These are phyloP conservation scores for Arabis alpina DNA, from an alignment of 345 rosid genomes.

Conservation along the genomic window DNA sequence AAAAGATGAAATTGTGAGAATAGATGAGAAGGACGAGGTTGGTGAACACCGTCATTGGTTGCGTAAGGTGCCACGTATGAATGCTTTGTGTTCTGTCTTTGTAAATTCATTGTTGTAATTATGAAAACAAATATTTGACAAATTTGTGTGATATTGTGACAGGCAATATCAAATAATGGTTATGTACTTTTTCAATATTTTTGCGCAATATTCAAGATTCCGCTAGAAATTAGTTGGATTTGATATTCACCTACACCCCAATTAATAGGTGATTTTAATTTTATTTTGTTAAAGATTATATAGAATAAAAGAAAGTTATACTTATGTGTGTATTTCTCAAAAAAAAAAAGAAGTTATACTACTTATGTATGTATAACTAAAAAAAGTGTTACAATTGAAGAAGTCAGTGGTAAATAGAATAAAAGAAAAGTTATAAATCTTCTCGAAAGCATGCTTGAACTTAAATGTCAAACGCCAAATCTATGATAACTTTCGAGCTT, in stretches of 20 bases:
- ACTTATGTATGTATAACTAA: no score
- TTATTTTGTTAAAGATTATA: no score
- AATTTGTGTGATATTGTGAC: slow-evolving; percentile 2
- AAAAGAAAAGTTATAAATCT: background rate
- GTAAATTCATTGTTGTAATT: background rate
- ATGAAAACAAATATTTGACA: background rate
- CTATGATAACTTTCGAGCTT: slow-evolving; percentile 15
- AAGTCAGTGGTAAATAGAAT: background rate
- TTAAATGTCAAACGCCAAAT: slow-evolving; percentile 19
- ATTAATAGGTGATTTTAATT: background rate
- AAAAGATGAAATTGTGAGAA: slow-evolving; percentile 2
- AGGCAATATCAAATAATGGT: background rate
- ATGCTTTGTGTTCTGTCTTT: background rate
- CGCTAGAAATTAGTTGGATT: slow-evolving; percentile 24
- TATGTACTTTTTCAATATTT: background rate
- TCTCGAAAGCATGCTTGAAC: slow-evolving; percentile 31
- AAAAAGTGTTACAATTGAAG: background rate
- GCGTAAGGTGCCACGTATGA: slow-evolving; percentile 17
- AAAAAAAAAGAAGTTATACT: no score
- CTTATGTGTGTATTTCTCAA: no score
- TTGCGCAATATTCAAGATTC: slow-evolving; percentile 16
- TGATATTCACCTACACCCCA: background rate
- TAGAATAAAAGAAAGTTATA: no score
- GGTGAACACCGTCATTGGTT: slow-evolving; percentile 33
- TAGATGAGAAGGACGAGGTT: slow-evolving; percentile 4